These are phyloP conservation scores for Fomitopsis serialis DNA, from an alignment of 768 basidiomycete species.

Conservation along the genomic window DNA sequence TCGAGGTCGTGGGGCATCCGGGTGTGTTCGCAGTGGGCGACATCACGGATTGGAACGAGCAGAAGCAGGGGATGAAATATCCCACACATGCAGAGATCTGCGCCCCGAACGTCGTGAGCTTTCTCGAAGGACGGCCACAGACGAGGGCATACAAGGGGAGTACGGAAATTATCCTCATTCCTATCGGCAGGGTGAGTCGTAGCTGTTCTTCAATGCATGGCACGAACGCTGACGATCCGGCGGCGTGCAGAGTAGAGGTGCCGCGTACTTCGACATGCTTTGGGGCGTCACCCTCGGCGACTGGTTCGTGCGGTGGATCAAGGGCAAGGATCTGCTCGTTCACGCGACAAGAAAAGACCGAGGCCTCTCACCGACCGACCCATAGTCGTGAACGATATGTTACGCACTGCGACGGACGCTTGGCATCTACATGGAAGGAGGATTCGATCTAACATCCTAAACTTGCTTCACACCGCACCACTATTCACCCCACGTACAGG, in stretches of 20 bases:
- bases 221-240: neutral
- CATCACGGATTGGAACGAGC: slow-evolving; percentile 56
- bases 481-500: too few species aligned
- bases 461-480: neutral
- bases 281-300: slow-evolving; percentile 27
- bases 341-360: slow-evolving; percentile 6
- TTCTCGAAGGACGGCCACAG: slow-evolving; percentile 33
- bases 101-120: slow-evolving; percentile 41
- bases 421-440: neutral
- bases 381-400: neutral
- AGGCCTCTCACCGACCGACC: slow-evolving; percentile 1
- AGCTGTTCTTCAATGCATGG: neutral
- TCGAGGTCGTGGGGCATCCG: slow-evolving; percentile 47
- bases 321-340: slow-evolving; percentile 22
- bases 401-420: neutral
- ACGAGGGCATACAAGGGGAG: slow-evolving; percentile 42
- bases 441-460: neutral
- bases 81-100: slow-evolving; percentile 38
- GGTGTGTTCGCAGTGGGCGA: slow-evolving; percentile 66
- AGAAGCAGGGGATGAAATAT: slow-evolving; percentile 55
- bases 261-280: slow-evolving; percentile 23
- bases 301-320: slow-evolving; percentile 19
- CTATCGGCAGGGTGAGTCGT: slow-evolving; percentile 43
- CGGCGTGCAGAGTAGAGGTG: slow-evolving; percentile 19
- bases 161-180: slow-evolving; percentile 45